phyloP scores from a whole-genome alignment of 1,284 basidiomycete species.

The Cryptococcus sp. region DNA sequence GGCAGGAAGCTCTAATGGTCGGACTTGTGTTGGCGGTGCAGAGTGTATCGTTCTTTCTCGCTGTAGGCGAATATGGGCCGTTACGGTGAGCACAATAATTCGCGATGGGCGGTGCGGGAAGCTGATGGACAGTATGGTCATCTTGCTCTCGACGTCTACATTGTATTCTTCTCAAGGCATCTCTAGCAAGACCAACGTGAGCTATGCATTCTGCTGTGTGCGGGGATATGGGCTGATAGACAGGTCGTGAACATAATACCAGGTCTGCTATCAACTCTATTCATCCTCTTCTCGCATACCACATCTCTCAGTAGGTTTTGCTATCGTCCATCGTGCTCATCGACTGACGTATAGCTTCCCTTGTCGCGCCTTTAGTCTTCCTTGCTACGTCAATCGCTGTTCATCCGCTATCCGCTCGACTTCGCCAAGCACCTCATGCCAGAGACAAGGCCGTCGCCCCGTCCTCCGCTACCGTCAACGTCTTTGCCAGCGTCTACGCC shows the following conservation, averaged over 20 bases:
- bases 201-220: too few relatives aligned
- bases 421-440: neutral
- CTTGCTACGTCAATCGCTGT: too few relatives aligned
- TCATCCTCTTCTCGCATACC: too few relatives aligned
- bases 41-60: neutral
- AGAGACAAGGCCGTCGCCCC: conserved; percentile 1
- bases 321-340: too few relatives aligned
- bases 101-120: neutral
- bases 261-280: neutral
- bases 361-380: too few relatives aligned
- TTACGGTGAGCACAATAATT: neutral
- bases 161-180: neutral
- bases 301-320: too few relatives aligned
- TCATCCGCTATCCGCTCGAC: neutral
- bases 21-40: neutral
- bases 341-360: too few relatives aligned
- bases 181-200: neutral
- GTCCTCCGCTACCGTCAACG: neutral
- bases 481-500: neutral
- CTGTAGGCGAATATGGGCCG: neutral
- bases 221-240: too few relatives aligned
- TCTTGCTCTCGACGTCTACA: neutral
- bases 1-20: neutral
- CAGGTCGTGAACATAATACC: neutral
- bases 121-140: neutral